Conservation (phyloP, 352 stramenopile genomes). For the Pythium apleroticum region DNA sequence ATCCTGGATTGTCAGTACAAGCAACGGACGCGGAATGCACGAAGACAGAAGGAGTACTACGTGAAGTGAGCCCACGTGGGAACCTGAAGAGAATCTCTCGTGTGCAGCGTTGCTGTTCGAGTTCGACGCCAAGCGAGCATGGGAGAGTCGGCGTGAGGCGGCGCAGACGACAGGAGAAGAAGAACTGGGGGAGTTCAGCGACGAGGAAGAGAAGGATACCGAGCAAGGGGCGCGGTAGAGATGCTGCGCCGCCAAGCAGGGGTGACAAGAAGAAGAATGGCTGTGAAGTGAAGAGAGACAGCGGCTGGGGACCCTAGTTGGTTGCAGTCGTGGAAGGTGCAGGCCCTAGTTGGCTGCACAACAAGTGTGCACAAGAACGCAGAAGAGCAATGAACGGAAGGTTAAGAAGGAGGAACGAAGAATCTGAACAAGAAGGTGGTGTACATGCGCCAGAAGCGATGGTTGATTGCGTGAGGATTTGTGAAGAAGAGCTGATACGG, state of each 20-base stretch:
- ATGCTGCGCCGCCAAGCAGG: neutral
- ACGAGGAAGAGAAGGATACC: neutral
- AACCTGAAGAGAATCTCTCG: conserved; percentile 24
- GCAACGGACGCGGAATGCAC: conserved; percentile 12
- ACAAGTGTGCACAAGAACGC: no score
- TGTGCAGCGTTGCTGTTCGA: conserved; percentile 21
- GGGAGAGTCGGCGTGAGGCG: conserved; percentile 4
- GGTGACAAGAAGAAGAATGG: neutral
- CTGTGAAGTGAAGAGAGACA: neutral
- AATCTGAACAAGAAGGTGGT: no score
- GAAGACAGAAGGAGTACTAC: conserved; percentile 27
- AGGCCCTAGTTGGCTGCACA: neutral
- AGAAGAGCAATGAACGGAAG: neutral
- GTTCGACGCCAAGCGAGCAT: conserved; percentile 13
- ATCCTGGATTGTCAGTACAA: conserved; percentile 5
- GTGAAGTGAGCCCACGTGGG: conserved; percentile 32
- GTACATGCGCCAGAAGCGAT: no score
- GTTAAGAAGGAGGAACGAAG: no score
- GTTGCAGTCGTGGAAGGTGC: conserved; percentile 3
- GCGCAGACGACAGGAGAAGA: conserved; percentile 15
- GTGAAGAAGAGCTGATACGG: neutral
- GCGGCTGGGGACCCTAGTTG: conserved; percentile 1
- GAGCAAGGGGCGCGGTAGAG: neutral
- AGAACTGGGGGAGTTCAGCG: neutral
- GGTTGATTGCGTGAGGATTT: no score